A percentile compares a stretch with the other conserved stretches of the same genome.
These are phyloP conservation scores for Plasmodium chabaudi DNA, from an alignment of 169 alveolate genomes.

Conservation along the genomic window DNA sequence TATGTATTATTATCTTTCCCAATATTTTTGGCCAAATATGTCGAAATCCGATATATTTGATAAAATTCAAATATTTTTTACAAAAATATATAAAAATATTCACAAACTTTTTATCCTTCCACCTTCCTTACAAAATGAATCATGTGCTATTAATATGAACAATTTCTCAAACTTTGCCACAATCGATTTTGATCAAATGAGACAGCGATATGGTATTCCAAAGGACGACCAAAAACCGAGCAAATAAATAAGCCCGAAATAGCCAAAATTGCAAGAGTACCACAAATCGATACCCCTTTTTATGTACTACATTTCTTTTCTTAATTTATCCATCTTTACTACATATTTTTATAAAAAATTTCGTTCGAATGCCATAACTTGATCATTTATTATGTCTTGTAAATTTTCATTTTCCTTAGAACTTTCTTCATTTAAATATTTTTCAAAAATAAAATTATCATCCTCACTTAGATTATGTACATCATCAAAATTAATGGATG, in stretches of 20 bases:
- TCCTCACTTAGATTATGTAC: slow-evolving; percentile 61
- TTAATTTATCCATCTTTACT: neutral
- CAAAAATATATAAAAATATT: slow-evolving; percentile 22
- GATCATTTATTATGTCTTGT: slow-evolving; percentile 52
- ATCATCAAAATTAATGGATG: slow-evolving; percentile 70
- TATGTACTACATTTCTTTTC: too few species aligned
- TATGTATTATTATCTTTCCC: slow-evolving; percentile 46
- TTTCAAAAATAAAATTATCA: slow-evolving; percentile 55
- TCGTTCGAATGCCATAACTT: slow-evolving; percentile 49
- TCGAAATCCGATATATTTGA: slow-evolving; percentile 9
- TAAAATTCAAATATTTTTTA: slow-evolving; percentile 44
- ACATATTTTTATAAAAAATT: slow-evolving; percentile 23
- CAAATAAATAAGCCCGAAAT: too few species aligned
- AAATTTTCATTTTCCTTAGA: slow-evolving; percentile 21
- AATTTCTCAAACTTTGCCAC: slow-evolving; percentile 18
- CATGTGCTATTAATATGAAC: slow-evolving; percentile 29
- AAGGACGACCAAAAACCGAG: too few species aligned
- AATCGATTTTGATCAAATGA: slow-evolving; percentile 18
- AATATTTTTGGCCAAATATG: slow-evolving; percentile 58
- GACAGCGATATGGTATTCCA: neutral
- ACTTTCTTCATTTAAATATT: slow-evolving; percentile 37
- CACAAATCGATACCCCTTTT: too few species aligned
- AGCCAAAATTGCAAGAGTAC: too few species aligned
- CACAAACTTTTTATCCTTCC: slow-evolving; percentile 70
- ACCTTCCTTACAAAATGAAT: slow-evolving; percentile 41